Base-by-base conservation (phyloP, 2,329 filamentous ascomycete species). In the Colletotrichum karsti region DNA sequence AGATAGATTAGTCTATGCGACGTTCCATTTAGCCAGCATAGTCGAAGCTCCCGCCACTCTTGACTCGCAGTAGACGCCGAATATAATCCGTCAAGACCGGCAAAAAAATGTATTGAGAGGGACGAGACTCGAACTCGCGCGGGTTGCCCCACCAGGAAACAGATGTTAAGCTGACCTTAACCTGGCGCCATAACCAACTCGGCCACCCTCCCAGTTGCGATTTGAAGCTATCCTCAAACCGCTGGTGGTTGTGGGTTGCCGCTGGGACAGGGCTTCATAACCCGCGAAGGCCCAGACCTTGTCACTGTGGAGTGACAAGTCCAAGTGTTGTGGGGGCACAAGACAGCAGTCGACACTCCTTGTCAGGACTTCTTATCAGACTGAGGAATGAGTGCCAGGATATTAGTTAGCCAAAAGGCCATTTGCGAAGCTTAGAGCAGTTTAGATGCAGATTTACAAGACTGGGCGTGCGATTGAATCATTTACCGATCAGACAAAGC, bases 31-130 rank as follows among this genome's bases (percentile, higher is more conserved):
- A n/a, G n/a, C n/a, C n/a, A n/a, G n/a, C n/a, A n/a, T n/a, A n/a
- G n/a, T n/a, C n/a, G n/a, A n/a, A n/a, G n/a, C n/a, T n/a, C n/a
- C n/a, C n/a, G n/a, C n/a, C n/a, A n/a, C n/a, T n/a, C n/a, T n/a
- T n/a, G n/a, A n/a, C n/a, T n/a, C n/a, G n/a, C n/a, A n/a, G n/a
- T n/a, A n/a, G n/a, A n/a, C n/a, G n/a, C n/a, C n/a, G n/a, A n/a
- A n/a, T n/a, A n/a, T n/a, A n/a, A n/a, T n/a, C n/a, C 1, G 13
- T 15, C 4, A 15, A 5, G 0, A 12, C 0, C 4, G 2, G 50
- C 4, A 37, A 15, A 35, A 48, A 53, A 35, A 4, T 51, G n/a
- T 8, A 0, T 53, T 37, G 48, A 53, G 30, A 37, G 48, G 48
- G 48, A n/a, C n/a, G n/a, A n/a, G n/a, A 35, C 48, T 53, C 48